Evolutionary conservation across 1,284 basidiomycete genomes (phyloP).

Genomic region (Spongiforma sp.): DNA sequence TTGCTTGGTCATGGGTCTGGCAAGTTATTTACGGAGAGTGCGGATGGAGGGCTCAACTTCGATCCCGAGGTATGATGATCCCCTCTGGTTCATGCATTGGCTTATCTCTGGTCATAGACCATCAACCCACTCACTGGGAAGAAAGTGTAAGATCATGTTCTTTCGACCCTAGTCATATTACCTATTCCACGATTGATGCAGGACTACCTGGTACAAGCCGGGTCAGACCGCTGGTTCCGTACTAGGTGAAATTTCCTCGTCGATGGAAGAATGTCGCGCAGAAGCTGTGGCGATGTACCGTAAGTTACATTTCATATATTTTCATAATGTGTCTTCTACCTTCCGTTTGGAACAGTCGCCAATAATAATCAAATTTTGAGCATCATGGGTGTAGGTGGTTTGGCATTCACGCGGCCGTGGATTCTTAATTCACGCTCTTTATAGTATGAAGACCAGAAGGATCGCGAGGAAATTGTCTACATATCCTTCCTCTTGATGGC

Average conservation of each 20-base stretch:
- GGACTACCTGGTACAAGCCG: slow-evolving; percentile 82
- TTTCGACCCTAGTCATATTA: neutral
- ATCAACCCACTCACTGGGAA: slow-evolving; percentile 87
- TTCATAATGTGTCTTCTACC: neutral
- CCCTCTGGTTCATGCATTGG: neutral
- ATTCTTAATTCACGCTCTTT: slow-evolving; percentile 1
- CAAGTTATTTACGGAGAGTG: slow-evolving; percentile 77
- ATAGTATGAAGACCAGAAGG: slow-evolving; percentile 69
- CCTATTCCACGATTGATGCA: slow-evolving; percentile 28
- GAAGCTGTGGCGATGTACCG: slow-evolving; percentile 82
- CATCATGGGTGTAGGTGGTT: slow-evolving; percentile 69
- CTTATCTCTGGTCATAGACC: slow-evolving; percentile 46
- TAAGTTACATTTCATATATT: slow-evolving; percentile 40
- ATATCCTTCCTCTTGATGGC: slow-evolving; percentile 86
- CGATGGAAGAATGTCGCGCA: slow-evolving; percentile 88
- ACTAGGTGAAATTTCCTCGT: slow-evolving; percentile 83
- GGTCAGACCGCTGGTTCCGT: slow-evolving; percentile 82
- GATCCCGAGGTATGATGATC: slow-evolving; percentile 59
- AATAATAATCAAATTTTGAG: slow-evolving; percentile 73
- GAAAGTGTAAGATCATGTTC: slow-evolving; percentile 56
- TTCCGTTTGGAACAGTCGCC: slow-evolving; percentile 54
- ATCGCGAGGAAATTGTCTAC: slow-evolving; percentile 79
- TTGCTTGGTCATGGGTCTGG: slow-evolving; percentile 82
- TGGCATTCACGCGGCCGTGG: neutral
- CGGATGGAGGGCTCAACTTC: slow-evolving; percentile 81